A percentile compares a stretch with the other conserved stretches of the same genome.
phyloP scores from a whole-genome alignment of 2,329 filamentous ascomycete species.

The Fusarium nisikadoi region DNA sequence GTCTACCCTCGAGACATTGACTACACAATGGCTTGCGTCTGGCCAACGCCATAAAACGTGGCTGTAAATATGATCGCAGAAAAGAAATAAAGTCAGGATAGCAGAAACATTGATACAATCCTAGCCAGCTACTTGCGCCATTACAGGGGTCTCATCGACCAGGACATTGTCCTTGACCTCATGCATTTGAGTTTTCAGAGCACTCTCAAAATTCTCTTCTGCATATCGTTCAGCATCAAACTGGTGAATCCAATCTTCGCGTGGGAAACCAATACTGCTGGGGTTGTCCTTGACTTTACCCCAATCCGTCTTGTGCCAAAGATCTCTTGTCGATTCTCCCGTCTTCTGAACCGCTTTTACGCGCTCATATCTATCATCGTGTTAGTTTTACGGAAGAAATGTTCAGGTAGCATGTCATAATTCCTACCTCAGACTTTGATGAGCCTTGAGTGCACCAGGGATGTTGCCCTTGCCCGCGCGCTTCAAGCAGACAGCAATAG shows the following conservation, averaged over 20 bases:
- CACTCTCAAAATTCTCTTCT: conserved; percentile 30
- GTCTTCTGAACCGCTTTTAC: conserved; percentile 38
- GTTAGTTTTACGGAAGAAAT: fast-evolving
- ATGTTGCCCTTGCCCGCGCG: conserved; percentile 16
- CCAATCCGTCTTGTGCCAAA: conserved; percentile 41
- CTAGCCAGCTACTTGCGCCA: background rate
- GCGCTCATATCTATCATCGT: conserved; percentile 24
- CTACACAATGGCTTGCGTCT: background rate
- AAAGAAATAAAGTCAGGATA: background rate
- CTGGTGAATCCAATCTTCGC: conserved; percentile 38
- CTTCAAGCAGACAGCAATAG: conserved; percentile 22
- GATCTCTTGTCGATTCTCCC: conserved; percentile 33
- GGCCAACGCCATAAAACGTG: background rate
- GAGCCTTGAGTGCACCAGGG: conserved; percentile 19
- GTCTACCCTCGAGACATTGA: background rate
- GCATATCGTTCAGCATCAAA: conserved; percentile 37
- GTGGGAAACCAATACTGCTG: conserved; percentile 21
- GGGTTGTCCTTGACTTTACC: conserved; percentile 28
- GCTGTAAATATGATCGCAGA: background rate
- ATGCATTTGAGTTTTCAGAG: background rate
- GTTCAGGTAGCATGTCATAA: fast-evolving
- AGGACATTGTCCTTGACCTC: background rate
- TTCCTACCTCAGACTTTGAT: conserved; percentile 27
- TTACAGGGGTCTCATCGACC: background rate
- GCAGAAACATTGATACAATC: background rate